A percentile compares a stretch with the other conserved stretches of the same genome.
These are phyloP conservation scores for Nigrospora sphaerica DNA, from an alignment of 2,329 filamentous ascomycete species.

Conservation along the genomic window DNA sequence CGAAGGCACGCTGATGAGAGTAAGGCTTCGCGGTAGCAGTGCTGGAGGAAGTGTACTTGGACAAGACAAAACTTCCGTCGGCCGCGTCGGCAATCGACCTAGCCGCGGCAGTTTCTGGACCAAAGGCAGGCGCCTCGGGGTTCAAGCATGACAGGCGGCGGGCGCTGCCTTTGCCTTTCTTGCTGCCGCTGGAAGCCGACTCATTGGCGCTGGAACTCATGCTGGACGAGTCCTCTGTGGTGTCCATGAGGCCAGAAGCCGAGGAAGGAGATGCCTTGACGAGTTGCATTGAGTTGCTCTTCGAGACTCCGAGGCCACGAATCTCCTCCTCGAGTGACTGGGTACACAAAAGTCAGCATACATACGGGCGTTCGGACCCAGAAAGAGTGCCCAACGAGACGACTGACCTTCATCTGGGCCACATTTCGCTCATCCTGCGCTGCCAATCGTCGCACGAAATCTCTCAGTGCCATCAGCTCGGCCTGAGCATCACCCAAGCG, in stretches of 20 bases:
- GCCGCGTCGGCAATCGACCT: too few species aligned
- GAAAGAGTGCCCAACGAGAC: not conserved
- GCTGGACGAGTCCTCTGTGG: too few species aligned
- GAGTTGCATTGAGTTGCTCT: conserved; percentile 5
- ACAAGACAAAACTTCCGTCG: not conserved
- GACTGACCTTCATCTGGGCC: conserved; percentile 15
- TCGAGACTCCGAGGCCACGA: conserved; percentile 5
- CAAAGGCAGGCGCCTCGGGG: conserved; percentile 1
- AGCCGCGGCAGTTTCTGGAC: not conserved
- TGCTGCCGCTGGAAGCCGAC: too few species aligned
- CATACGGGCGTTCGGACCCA: not conserved
- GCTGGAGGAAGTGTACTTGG: not conserved
- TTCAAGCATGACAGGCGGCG: not conserved
- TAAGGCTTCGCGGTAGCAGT: not conserved
- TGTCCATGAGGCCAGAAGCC: not conserved
- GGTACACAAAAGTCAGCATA: conserved; percentile 1
- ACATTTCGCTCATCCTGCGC: conserved; percentile 13
- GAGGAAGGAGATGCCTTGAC: conserved; percentile 1
- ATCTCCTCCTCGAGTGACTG: conserved; percentile 15
- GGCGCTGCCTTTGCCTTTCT: not conserved
- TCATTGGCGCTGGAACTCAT: too few species aligned
- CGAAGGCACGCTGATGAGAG: not conserved
- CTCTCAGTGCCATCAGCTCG: conserved; percentile 9
- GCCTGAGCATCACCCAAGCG: conserved; percentile 6
- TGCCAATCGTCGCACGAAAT: conserved; percentile 9